Base-by-base conservation (phyloP, 371 early-diverging fungal genomes). In the Nematocida sp. region DNA sequence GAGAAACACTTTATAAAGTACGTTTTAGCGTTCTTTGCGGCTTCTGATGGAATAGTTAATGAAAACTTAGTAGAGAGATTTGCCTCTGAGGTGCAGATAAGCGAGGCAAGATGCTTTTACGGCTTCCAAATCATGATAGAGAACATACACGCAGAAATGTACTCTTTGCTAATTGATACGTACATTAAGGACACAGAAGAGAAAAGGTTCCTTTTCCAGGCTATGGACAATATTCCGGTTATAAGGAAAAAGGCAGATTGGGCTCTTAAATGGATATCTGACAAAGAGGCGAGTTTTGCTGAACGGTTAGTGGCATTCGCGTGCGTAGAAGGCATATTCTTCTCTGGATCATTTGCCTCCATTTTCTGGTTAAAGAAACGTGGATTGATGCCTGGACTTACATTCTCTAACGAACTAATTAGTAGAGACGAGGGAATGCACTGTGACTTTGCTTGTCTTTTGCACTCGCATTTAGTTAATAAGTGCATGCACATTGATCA, bases 331-430 rank as follows among this genome's bases (percentile, higher is more conserved):
- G 99, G 99, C 60, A 95, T 98, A 82, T 98, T 98, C 88, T 98
- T 98, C 86, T 93, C 93, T 55, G 97, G 97, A 7, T 88, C 96
- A 23, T 85, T 98, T 85, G 97, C 97, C 1, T 87, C 97, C 45
- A 98, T 98, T 86, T 98, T 96, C 83, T 98, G 97, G 97, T 88
- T 98, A 80, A 95, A 95, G 89, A 98, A 98, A 87, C 90, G 97
- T 81, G 97, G 97, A 53, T 83, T 95, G 54, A 96, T 97, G 97
- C 95, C 95, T 26, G 99, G 99, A 26, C 88, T 98, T 65, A 95
- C 97, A 54, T 97, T 96, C 87, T 91, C 92, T 77, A 98, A 98
- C 87, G 97, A 98, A 85, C 88, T 98, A 39, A 97, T 98, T 80
- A 92, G 90, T 55, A 90, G 97, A 68, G 99, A 98, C 84, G 99